Evolutionary conservation across 805 yeast genomes (phyloP).

Genomic region (Yamadazyma sp.): DNA sequence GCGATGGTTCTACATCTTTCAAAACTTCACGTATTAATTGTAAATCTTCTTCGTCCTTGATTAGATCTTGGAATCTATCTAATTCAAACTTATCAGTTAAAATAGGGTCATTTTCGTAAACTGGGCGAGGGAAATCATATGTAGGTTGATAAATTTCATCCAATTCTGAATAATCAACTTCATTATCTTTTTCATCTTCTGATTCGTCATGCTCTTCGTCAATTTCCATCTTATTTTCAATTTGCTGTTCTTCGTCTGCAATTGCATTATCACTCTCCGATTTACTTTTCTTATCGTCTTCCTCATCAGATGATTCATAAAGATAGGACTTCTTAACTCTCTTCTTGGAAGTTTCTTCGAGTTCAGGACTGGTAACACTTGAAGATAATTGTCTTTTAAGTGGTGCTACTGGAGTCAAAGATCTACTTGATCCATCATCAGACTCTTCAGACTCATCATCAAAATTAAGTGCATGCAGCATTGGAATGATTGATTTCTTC

Average conservation of each 20-base stretch:
- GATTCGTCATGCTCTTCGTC: constrained; percentile 10
- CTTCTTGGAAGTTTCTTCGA: constrained; percentile 21
- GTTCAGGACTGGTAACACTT: constrained; percentile 21
- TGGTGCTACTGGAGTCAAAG: constrained; percentile 30
- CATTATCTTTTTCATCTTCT: constrained; percentile 21
- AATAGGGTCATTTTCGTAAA: constrained; percentile 41
- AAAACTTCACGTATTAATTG: constrained; percentile 48
- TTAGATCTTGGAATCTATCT: constrained; percentile 45
- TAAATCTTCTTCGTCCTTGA: constrained; percentile 78
- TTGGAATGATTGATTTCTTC: constrained; percentile 42
- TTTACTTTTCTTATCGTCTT: constrained; percentile 11
- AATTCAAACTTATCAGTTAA: constrained; percentile 36
- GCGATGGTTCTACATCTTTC: constrained; percentile 13
- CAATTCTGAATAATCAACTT: constrained; percentile 24
- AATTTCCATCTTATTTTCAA: constrained; percentile 4
- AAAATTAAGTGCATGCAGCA: constrained; percentile 53
- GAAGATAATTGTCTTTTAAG: constrained; percentile 30
- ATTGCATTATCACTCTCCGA: constrained; percentile 2
- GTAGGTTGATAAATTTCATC: constrained; percentile 50
- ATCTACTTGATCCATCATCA: constrained; percentile 35
- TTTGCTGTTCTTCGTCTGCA: constrained; percentile 3
- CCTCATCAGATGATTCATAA: constrained; percentile 34
- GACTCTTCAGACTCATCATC: constrained; percentile 33
- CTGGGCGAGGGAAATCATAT: constrained; percentile 51
- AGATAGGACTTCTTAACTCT: constrained; percentile 18